These are phyloP conservation scores for Trichosanthes truncata DNA, from an alignment of 306 rosid genomes.

Conservation along the genomic window DNA sequence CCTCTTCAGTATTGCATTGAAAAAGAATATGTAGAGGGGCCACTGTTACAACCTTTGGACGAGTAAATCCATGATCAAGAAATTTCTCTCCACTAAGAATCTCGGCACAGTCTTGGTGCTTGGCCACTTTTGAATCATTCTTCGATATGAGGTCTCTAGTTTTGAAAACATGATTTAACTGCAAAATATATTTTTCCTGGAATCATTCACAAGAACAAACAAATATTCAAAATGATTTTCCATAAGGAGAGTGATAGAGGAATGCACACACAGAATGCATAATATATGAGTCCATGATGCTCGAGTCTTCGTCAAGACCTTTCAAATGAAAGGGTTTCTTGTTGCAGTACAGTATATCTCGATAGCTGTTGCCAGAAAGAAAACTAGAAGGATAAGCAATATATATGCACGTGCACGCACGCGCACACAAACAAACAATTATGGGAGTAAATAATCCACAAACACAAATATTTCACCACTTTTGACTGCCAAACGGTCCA, in stretches of 20 bases:
- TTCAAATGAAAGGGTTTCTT: conserved; percentile 80
- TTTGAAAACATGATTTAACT: conserved; percentile 84
- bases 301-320: conserved; percentile 56
- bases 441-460: background rate
- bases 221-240: background rate
- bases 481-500: background rate
- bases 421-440: background rate
- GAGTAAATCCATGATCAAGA: conserved; percentile 90
- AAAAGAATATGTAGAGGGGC: background rate
- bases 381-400: background rate
- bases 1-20: background rate
- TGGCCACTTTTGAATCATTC: conserved; percentile 56
- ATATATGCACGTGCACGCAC: background rate
- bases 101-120: conserved; percentile 32
- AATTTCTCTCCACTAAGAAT: conserved; percentile 30
- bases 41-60: conserved; percentile 67
- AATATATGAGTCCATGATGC: conserved; percentile 67
- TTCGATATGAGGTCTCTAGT: conserved; percentile 60
- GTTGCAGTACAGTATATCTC: conserved; percentile 66
- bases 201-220: conserved; percentile 6
- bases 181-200: conserved; percentile 20
- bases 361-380: conserved; percentile 67
- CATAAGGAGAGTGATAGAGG: conserved; percentile 8
- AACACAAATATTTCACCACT: conserved; percentile 1
- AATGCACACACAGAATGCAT: conserved; percentile 67